A percentile compares a stretch with the other conserved stretches of the same genome.
Evolutionary conservation across 73 alveolate species (phyloP).

Genomic region (Loxodes magnus): DNA sequence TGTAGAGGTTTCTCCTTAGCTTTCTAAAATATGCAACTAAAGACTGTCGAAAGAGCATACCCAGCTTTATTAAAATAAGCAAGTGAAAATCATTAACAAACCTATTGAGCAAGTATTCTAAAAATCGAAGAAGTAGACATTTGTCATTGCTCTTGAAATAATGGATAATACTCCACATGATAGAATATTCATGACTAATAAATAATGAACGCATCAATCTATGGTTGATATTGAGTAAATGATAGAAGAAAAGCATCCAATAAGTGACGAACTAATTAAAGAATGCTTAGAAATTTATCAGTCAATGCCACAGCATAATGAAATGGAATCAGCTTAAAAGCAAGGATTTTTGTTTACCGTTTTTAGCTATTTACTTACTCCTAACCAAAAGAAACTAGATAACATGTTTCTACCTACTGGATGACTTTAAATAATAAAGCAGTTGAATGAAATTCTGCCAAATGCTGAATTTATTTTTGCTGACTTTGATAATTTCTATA

Average conservation of each 20-base stretch:
- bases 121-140: constrained; percentile 12
- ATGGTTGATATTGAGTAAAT: constrained; percentile 25
- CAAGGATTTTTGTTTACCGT: constrained; percentile 35
- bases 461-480: constrained; percentile 56
- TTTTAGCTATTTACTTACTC: constrained; percentile 12
- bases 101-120: constrained; percentile 33
- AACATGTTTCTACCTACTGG: constrained; percentile 65
- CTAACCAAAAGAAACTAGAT: constrained; percentile 8
- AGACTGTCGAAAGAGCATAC: constrained; percentile 31
- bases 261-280: constrained; percentile 38
- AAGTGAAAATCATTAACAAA: constrained; percentile 33
- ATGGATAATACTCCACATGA: constrained; percentile 80
- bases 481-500: constrained; percentile 60
- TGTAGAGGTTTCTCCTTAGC: constrained; percentile 58
- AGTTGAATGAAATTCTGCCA: constrained; percentile 24
- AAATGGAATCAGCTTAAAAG: constrained; percentile 23
- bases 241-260: constrained; percentile 12
- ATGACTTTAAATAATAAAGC: constrained; percentile 35
- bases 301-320: constrained; percentile 34
- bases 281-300: constrained; percentile 25
- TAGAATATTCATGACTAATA: constrained; percentile 32
- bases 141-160: constrained; percentile 50
- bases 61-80: constrained; percentile 19
- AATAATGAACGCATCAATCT: constrained; percentile 17
- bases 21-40: constrained; percentile 32